Conservation (phyloP, 768 basidiomycete species). For the Ramaria sp. region DNA sequence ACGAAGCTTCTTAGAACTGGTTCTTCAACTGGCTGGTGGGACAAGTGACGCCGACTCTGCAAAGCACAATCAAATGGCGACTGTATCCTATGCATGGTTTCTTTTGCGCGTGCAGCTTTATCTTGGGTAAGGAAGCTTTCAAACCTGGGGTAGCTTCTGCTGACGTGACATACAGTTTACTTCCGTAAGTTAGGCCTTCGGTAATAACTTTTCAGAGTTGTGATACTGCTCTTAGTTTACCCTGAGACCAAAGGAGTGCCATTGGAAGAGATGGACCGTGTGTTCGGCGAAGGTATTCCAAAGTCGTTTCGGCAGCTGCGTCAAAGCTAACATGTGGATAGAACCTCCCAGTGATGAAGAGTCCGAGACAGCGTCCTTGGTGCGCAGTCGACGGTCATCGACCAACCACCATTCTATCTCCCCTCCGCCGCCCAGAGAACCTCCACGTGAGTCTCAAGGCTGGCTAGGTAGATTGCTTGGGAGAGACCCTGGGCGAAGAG, state of each 20-base stretch:
- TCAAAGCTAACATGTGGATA: slow-evolving; percentile 2
- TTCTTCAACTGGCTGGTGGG: slow-evolving; percentile 88
- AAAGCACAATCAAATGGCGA: slow-evolving; percentile 82
- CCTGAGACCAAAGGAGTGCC: slow-evolving; percentile 83
- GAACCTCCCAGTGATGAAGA: slow-evolving; percentile 39
- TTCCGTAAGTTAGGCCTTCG: slow-evolving; percentile 42
- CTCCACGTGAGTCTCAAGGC: neutral
- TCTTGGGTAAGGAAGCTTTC: slow-evolving; percentile 44
- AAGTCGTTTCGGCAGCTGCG: neutral
- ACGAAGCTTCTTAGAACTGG: slow-evolving; percentile 21
- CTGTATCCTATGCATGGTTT: slow-evolving; percentile 95
- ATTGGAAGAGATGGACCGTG: slow-evolving; percentile 82
- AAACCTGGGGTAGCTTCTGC: neutral
- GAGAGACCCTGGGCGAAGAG: neutral
- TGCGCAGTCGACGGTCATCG: slow-evolving; percentile 26
- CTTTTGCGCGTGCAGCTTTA: slow-evolving; percentile 79
- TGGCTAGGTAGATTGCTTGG: slow-evolving; percentile 3
- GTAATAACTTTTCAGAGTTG: neutral
- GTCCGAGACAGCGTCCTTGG: slow-evolving; percentile 48
- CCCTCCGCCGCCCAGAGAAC: slow-evolving; percentile 13
- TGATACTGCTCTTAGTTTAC: slow-evolving; percentile 40
- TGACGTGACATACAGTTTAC: slow-evolving; percentile 43
- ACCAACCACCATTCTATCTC: slow-evolving; percentile 27
- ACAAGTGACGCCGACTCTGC: slow-evolving; percentile 75
- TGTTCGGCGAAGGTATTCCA: slow-evolving; percentile 71